Conservation (phyloP, 192 early-diverging fungal species). For the Neocallimastix lanati region DNA sequence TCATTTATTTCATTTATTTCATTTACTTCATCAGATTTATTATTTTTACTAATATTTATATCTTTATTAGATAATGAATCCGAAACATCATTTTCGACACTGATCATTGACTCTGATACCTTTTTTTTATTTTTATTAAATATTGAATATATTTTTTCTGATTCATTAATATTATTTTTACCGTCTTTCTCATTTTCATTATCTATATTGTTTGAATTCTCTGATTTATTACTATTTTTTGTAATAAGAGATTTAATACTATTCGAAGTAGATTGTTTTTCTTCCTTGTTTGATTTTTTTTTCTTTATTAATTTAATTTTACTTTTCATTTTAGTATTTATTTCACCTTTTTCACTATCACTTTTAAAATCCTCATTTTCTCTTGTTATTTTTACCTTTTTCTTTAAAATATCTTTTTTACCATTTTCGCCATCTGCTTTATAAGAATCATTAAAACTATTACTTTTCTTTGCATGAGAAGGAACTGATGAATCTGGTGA, state of each 20-base stretch:
- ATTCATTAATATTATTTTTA: neutral
- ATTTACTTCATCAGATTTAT: too few species aligned
- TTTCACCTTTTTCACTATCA: neutral
- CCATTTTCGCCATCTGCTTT: neutral
- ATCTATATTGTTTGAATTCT: neutral
- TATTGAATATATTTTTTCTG: neutral
- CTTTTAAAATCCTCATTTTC: neutral
- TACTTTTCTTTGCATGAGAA: neutral
- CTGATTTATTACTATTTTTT: neutral
- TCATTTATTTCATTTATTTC: too few species aligned
- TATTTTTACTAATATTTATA: neutral
- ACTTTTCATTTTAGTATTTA: neutral
- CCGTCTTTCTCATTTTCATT: neutral
- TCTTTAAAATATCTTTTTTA: neutral
- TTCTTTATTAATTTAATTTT: neutral
- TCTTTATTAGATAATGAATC: neutral
- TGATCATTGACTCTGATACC: neutral
- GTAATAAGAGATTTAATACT: neutral
- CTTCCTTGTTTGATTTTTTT: neutral
- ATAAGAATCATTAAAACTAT: neutral
- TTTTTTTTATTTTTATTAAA: neutral
- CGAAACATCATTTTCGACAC: neutral
- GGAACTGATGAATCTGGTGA: too few species aligned
- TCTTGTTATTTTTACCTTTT: neutral
- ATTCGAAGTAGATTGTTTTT: neutral